These are phyloP conservation scores for Cornus florida DNA, from an alignment of 148 eudicot species.

Conservation along the genomic window DNA sequence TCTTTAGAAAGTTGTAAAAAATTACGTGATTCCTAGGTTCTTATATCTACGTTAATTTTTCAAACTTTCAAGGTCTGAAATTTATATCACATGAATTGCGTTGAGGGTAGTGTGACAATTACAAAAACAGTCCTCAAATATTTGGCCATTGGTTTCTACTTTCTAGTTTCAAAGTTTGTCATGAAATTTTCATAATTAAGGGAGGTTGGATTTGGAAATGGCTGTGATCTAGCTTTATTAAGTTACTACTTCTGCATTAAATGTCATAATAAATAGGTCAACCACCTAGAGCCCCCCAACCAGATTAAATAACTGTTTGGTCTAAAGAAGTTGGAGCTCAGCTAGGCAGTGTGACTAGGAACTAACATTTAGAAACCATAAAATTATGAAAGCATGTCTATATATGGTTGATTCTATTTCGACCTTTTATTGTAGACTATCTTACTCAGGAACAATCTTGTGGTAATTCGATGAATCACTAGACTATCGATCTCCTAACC, in stretches of 20 bases:
- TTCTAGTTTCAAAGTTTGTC: background rate
- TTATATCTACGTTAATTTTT: background rate
- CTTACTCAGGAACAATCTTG: too few relatives aligned
- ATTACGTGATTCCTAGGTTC: background rate
- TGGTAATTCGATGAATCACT: too few relatives aligned
- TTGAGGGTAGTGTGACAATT: too few relatives aligned
- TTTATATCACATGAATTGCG: background rate
- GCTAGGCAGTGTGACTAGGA: too few relatives aligned
- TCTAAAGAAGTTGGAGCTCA: background rate
- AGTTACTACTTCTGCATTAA: background rate
- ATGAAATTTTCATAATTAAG: background rate
- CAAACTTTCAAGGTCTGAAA: background rate
- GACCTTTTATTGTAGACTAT: too few relatives aligned
- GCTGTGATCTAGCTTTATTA: background rate
- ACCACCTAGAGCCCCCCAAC: background rate
- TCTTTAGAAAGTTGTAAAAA: too few relatives aligned
- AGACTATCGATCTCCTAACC: too few relatives aligned
- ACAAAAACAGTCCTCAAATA: too few relatives aligned
- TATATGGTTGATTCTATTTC: too few relatives aligned
- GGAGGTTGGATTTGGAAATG: background rate
- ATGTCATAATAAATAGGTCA: background rate
- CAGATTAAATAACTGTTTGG: background rate
- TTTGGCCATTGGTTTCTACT: background rate
- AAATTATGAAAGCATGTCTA: too few relatives aligned
- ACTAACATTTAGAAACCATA: too few relatives aligned